These are phyloP conservation scores for Hibiscus trionum DNA, from an alignment of 345 rosid species.

Conservation along the genomic window DNA sequence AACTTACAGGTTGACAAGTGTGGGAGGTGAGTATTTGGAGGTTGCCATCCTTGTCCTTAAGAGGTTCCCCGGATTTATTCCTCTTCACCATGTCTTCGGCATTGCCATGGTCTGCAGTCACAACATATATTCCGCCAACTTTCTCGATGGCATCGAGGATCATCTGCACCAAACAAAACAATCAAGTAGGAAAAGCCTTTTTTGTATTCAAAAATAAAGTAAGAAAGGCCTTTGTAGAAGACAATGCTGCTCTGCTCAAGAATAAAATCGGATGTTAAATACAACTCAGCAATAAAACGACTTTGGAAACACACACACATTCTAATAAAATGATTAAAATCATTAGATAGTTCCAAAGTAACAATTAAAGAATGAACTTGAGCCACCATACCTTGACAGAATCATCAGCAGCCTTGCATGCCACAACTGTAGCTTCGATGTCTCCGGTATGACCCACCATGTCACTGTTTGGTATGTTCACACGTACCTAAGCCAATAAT, in stretches of 20 bases:
- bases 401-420: constrained; percentile 84
- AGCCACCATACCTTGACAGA: constrained; percentile 67
- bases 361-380: not conserved
- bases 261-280: not conserved
- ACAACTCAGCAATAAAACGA: not conserved
- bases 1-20: constrained; percentile 86
- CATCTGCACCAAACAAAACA: constrained; percentile 40
- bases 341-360: not conserved
- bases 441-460: constrained; percentile 99
- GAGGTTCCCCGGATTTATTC: constrained; percentile 72
- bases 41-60: constrained; percentile 54
- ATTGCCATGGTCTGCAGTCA: constrained; percentile 97
- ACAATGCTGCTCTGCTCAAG: not conserved
- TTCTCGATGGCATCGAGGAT: constrained; percentile 78
- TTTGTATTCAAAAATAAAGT: too few species aligned
- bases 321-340: not conserved
- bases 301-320: not conserved
- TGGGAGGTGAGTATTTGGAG: constrained; percentile 94
- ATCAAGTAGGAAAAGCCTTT: not conserved
- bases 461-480: constrained; percentile 86
- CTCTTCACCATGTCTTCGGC: constrained; percentile 99
- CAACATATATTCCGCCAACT: constrained; percentile 87
- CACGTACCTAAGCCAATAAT: constrained; percentile 51
- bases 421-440: constrained; percentile 74
- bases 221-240: too few species aligned